A percentile compares a stretch with the other conserved stretches of the same genome.
Evolutionary conservation across 108 stramenopile species (phyloP).

Genomic region (Discostella pseudostelligera): DNA sequence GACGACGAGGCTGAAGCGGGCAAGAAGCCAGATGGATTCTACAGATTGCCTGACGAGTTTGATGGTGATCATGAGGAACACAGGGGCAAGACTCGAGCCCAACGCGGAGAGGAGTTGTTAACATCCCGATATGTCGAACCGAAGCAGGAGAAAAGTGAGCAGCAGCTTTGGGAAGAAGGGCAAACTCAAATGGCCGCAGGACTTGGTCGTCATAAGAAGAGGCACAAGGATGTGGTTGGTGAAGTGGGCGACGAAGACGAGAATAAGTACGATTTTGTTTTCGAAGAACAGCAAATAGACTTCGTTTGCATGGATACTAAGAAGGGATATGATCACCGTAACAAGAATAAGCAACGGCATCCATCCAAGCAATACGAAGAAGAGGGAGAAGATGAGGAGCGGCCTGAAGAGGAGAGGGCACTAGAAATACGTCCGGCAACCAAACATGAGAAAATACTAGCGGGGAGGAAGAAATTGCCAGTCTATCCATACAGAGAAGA

Average conservation of each 20-base stretch:
- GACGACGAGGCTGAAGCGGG: constrained; percentile 46
- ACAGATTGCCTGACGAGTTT: constrained; percentile 72
- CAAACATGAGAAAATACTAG: constrained; percentile 91
- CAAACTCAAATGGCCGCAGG: constrained; percentile 80
- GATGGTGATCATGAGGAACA: constrained; percentile 43
- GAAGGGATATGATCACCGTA: constrained; percentile 75
- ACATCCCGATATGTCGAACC: constrained; percentile 92
- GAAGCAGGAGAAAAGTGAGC: constrained; percentile 89
- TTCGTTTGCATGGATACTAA: constrained; percentile 90
- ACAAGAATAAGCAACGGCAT: constrained; percentile 31
- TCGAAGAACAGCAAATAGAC: constrained; percentile 94
- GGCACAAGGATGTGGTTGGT: constrained; percentile 25
- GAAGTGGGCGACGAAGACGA: constrained; percentile 47
- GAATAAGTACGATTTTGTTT: constrained; percentile 92
- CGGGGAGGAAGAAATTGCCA: constrained; percentile 88
- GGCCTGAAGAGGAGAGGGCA: constrained; percentile 41
- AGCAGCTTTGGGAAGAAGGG: constrained; percentile 96
- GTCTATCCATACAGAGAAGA: constrained; percentile 96
- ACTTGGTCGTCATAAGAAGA: constrained; percentile 32
- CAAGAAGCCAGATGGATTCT: constrained; percentile 66
- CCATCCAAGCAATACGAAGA: constrained; percentile 29
- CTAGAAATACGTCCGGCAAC: constrained; percentile 53
- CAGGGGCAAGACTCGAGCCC: constrained; percentile 55
- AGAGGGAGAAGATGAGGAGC: constrained; percentile 18
- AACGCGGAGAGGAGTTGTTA: constrained; percentile 69